Evolutionary conservation across 2,329 filamentous ascomycete genomes (phyloP).

Genomic region (Pseudocercospora eumusae): DNA sequence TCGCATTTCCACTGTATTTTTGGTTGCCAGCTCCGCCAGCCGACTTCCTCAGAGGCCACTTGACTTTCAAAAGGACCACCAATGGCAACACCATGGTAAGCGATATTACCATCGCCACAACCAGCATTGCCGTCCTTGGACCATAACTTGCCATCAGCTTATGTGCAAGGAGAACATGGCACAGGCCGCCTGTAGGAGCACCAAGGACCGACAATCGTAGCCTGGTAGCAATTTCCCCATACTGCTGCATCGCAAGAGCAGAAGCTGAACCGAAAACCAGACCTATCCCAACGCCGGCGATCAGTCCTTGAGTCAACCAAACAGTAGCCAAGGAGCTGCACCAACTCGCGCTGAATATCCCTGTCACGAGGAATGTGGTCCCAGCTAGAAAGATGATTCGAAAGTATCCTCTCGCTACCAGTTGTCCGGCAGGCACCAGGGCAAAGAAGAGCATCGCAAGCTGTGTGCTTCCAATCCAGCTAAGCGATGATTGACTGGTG

Average conservation of each 20-base stretch:
- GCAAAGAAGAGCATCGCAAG: neutral
- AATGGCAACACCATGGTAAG: neutral
- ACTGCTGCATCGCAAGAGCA: neutral
- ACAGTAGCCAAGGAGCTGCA: neutral
- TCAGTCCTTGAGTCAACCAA: slow-evolving; percentile 5
- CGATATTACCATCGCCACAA: neutral
- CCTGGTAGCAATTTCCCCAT: neutral
- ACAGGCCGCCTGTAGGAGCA: neutral
- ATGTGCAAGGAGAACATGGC: neutral
- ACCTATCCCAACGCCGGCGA: neutral
- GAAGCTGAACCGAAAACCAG: neutral
- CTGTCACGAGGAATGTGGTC: neutral
- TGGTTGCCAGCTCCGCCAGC: too few species aligned
- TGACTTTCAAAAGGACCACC: neutral
- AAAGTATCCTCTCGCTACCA: neutral
- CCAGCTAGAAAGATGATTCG: neutral
- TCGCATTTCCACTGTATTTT: too few species aligned
- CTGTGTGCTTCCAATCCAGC: slow-evolving; percentile 13
- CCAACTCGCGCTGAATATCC: neutral
- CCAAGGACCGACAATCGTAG: neutral
- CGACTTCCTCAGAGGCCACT: too few species aligned
- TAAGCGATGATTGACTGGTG: neutral
- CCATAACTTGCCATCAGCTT: neutral
- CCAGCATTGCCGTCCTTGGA: neutral
- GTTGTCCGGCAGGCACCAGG: neutral